A percentile compares a stretch with the other conserved stretches of the same genome.
Evolutionary conservation across 176 grass and related monocot species (phyloP).

Genomic region (Secale cereale): DNA sequence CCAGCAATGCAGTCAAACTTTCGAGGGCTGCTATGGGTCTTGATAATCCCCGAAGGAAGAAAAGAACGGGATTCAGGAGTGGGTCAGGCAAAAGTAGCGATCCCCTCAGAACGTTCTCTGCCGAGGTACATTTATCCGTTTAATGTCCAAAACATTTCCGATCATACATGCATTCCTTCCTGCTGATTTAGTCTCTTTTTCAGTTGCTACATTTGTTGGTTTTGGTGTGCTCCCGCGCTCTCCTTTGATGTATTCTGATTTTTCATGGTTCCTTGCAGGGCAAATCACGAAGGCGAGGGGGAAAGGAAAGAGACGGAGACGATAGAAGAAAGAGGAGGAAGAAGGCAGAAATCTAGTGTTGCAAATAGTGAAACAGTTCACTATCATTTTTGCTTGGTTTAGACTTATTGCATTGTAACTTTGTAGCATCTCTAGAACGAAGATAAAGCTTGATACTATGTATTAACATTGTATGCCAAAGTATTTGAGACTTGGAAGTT

Average conservation of each 20-base stretch:
- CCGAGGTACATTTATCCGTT: slow-evolving; percentile 52
- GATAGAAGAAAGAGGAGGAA: slow-evolving; percentile 53
- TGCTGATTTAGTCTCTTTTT: neutral
- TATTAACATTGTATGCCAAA: neutral
- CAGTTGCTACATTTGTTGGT: neutral
- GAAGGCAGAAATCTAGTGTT: slow-evolving; percentile 37
- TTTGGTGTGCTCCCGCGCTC: neutral
- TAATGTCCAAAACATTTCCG: neutral
- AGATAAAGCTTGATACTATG: neutral
- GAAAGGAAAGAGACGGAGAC: slow-evolving; percentile 37
- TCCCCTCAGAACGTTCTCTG: slow-evolving; percentile 86
- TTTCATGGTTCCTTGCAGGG: slow-evolving; percentile 48
- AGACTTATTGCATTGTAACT: neutral
- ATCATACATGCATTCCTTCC: neutral
- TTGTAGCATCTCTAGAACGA: neutral
- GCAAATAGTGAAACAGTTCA: neutral
- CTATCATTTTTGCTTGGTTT: neutral
- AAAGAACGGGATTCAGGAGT: slow-evolving; percentile 60
- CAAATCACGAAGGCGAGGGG: slow-evolving; percentile 36
- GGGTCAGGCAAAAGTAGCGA: slow-evolving; percentile 80
- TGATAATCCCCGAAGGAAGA: slow-evolving; percentile 45
- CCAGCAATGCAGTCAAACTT: slow-evolving; percentile 78
- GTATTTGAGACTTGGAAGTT: neutral
- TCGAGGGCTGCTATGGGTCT: slow-evolving; percentile 77
- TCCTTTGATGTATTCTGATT: slow-evolving; percentile 20